Evolutionary conservation across 2,329 filamentous ascomycete genomes (phyloP).

Genomic region (Calycina herbarum): DNA sequence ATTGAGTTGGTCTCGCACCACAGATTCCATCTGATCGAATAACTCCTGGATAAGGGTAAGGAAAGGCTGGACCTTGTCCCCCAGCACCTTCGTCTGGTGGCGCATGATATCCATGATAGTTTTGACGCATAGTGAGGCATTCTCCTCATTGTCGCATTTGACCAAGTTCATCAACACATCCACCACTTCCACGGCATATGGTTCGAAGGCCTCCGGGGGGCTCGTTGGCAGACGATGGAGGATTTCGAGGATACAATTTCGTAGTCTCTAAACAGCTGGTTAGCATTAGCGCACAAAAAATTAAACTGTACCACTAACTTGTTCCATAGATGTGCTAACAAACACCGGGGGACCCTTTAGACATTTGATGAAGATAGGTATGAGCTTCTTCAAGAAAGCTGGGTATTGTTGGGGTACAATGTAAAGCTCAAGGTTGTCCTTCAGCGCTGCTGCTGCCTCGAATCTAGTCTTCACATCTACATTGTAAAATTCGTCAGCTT

Average conservation of each 20-base stretch:
- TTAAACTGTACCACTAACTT: conserved; percentile 54
- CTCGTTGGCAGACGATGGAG: conserved; percentile 79
- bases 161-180: conserved; percentile 89
- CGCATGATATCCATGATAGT: conserved; percentile 96
- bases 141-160: conserved; percentile 93
- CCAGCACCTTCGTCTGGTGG: conserved; percentile 81
- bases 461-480: conserved; percentile 79
- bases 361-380: conserved; percentile 86
- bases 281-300: conserved; percentile 12
- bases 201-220: conserved; percentile 79
- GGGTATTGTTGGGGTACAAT: conserved; percentile 75
- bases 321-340: conserved; percentile 84
- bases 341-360: conserved; percentile 86
- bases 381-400: conserved; percentile 79
- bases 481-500: conserved; percentile 18
- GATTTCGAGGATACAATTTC: conserved; percentile 92
- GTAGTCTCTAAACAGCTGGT: conserved; percentile 64
- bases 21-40: conserved; percentile 91
- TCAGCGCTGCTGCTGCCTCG: conserved; percentile 79
- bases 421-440: conserved; percentile 90
- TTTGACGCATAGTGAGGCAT: conserved; percentile 97
- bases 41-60: conserved; percentile 90
- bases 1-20: conserved; percentile 94
- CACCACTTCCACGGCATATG: conserved; percentile 83
- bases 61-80: conserved; percentile 84